These are phyloP conservation scores for Hyphopichia burtonii DNA, from an alignment of 1,139 yeast species.

Conservation along the genomic window DNA sequence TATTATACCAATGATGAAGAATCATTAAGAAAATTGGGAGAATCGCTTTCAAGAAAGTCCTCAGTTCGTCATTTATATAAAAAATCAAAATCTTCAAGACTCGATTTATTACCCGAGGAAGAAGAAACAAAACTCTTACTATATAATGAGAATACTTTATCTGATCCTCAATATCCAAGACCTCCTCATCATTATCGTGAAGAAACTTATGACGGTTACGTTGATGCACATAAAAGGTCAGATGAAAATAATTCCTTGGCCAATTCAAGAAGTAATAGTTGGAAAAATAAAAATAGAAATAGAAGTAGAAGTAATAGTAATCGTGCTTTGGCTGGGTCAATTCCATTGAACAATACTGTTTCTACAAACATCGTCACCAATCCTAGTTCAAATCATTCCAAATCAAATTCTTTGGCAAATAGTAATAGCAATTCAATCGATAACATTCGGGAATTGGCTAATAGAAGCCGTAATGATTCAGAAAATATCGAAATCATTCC, in stretches of 20 bases:
- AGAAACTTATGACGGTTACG: conserved; percentile 16
- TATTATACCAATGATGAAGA: conserved; percentile 18
- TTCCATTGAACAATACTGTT: neutral
- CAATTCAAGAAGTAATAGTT: conserved; percentile 3
- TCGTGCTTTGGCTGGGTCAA: neutral
- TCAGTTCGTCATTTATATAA: conserved; percentile 25
- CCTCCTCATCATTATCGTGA: conserved; percentile 14
- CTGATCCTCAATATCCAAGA: conserved; percentile 8
- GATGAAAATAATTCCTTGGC: neutral
- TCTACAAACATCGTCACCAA: neutral
- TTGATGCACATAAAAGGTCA: conserved; percentile 3
- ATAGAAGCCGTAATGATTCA: neutral
- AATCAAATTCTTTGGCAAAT: neutral
- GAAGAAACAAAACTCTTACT: conserved; percentile 15
- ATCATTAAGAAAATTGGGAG: conserved; percentile 32
- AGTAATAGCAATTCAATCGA: neutral
- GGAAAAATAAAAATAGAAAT: conserved; percentile 4
- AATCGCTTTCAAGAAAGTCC: conserved; percentile 26
- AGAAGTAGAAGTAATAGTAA: conserved; percentile 5
- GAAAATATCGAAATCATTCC: neutral
- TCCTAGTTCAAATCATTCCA: neutral
- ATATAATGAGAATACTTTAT: conserved; percentile 6
- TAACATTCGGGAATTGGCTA: neutral
- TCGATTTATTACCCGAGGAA: conserved; percentile 7
- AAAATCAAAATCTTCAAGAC: conserved; percentile 7